phyloP scores from a whole-genome alignment of 495 filamentous ascomycete genomes.

The Penicillium cinerascens region DNA sequence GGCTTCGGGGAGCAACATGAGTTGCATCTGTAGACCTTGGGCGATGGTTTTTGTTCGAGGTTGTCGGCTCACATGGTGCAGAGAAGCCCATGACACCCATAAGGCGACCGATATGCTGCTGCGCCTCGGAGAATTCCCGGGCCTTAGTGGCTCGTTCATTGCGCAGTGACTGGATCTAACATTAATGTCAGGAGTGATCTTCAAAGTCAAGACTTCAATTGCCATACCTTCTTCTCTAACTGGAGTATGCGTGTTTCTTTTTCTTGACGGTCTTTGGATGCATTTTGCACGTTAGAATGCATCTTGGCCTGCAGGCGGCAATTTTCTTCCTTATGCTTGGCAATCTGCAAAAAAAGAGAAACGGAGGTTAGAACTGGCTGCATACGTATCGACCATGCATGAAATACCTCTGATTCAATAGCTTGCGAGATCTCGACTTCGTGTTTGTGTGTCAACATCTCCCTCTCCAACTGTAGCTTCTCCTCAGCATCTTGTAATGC shows the following conservation, averaged over 20 bases:
- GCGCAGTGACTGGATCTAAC: constrained; percentile 38
- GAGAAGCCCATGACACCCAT: constrained; percentile 48
- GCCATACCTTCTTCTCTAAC: constrained; percentile 38
- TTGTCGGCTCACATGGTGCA: constrained; percentile 19
- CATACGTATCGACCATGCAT: not conserved
- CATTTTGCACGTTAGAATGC: constrained; percentile 22
- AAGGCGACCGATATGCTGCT: constrained; percentile 45
- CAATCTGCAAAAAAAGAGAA: constrained; percentile 8
- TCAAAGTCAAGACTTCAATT: not conserved
- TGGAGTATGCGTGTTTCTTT: constrained; percentile 35
- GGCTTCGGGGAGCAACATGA: constrained; percentile 8
- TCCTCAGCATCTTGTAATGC: constrained; percentile 21
- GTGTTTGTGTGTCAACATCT: constrained; percentile 13
- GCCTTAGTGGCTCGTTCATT: constrained; percentile 42
- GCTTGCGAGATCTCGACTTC: constrained; percentile 16
- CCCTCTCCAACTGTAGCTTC: constrained; percentile 17
- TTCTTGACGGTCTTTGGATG: constrained; percentile 30
- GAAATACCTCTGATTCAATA: constrained; percentile 25
- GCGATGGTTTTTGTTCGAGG: constrained; percentile 20
- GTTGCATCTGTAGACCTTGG: constrained; percentile 12
- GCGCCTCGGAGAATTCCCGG: constrained; percentile 48
- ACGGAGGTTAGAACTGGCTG: not conserved
- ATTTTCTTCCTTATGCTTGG: constrained; percentile 24
- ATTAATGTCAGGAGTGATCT: not conserved
- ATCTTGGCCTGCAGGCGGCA: constrained; percentile 22